phyloP scores from a whole-genome alignment of 306 rosid genomes.

The Lathyrus oleraceus region DNA sequence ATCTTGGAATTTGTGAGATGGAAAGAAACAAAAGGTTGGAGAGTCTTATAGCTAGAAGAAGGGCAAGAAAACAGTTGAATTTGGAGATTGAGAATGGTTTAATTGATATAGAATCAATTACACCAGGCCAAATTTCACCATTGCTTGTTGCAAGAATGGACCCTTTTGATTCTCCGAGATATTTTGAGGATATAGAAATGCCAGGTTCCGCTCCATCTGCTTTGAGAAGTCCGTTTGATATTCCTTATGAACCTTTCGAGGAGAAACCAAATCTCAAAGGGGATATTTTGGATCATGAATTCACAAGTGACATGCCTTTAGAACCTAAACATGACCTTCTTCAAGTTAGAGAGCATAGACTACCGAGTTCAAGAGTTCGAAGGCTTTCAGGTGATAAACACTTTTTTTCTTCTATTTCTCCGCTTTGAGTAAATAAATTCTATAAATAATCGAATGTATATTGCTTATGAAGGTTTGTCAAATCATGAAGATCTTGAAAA shows the following conservation, averaged over 20 bases:
- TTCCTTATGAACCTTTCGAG: slow-evolving; percentile 74
- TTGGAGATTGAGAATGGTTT: slow-evolving; percentile 51
- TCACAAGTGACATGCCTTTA: slow-evolving; percentile 42
- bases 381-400: slow-evolving; percentile 45
- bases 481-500: slow-evolving; percentile 47
- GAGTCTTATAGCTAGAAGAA: slow-evolving; percentile 81
- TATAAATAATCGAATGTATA: background rate
- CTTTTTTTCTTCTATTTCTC: background rate
- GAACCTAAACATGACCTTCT: slow-evolving; percentile 7
- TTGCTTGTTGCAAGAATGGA: slow-evolving; percentile 42
- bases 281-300: slow-evolving; percentile 68
- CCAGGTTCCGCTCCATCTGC: slow-evolving; percentile 92
- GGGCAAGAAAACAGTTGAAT: slow-evolving; percentile 56
- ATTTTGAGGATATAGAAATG: slow-evolving; percentile 42
- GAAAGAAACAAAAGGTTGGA: slow-evolving; percentile 81
- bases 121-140: slow-evolving; percentile 53
- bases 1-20: slow-evolving; percentile 65
- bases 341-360: slow-evolving; percentile 4
- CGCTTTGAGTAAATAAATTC: background rate
- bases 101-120: slow-evolving; percentile 29
- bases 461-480: slow-evolving; percentile 51
- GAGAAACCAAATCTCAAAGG: slow-evolving; percentile 71
- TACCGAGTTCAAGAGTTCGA: slow-evolving; percentile 39
- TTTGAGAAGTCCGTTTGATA: slow-evolving; percentile 75
- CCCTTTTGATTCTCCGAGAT: slow-evolving; percentile 34